phyloP scores from a whole-genome alignment of 164 flowering plant genomes.

The Vitis labrusca region DNA sequence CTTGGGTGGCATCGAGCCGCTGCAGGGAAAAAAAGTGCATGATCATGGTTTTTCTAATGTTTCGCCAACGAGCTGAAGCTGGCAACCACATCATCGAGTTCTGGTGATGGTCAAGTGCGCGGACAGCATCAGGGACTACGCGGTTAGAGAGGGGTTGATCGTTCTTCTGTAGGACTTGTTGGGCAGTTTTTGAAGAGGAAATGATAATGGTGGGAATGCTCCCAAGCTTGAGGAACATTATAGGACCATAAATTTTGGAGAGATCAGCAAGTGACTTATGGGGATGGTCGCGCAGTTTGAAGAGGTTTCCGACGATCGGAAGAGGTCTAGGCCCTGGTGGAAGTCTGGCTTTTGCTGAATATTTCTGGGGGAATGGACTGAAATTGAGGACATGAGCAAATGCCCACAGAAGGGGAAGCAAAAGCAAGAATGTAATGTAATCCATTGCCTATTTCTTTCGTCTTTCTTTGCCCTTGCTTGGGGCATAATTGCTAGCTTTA shows the following conservation, averaged over 20 bases:
- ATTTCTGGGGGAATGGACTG: too few relatives aligned
- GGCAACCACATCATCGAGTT: slow-evolving; percentile 26
- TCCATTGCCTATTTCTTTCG: too few relatives aligned
- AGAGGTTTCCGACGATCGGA: slow-evolving; percentile 23
- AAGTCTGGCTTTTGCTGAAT: neutral
- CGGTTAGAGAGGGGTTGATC: slow-evolving; percentile 24
- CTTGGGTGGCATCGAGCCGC: slow-evolving; percentile 24
- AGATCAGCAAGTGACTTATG: slow-evolving; percentile 11
- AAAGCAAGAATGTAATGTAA: too few relatives aligned
- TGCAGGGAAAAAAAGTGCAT: slow-evolving; percentile 20
- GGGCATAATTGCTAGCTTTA: too few relatives aligned
- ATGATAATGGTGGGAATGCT: slow-evolving; percentile 10
- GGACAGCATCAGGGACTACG: slow-evolving; percentile 13
- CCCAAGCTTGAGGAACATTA: slow-evolving; percentile 18
- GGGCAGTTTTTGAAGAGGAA: slow-evolving; percentile 11
- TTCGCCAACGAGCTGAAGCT: slow-evolving; percentile 11
- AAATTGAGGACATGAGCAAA: too few relatives aligned
- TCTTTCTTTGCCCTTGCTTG: too few relatives aligned
- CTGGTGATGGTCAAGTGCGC: slow-evolving; percentile 19
- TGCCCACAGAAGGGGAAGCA: too few relatives aligned
- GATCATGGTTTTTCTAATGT: slow-evolving; percentile 15
- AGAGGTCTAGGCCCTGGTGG: slow-evolving; percentile 23
- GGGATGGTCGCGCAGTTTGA: slow-evolving; percentile 13
- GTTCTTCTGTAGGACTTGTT: slow-evolving; percentile 22
- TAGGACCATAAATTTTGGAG: slow-evolving; percentile 17